These are phyloP conservation scores for Cicer bijugum DNA, from an alignment of 306 rosid genomes.

Conservation along the genomic window DNA sequence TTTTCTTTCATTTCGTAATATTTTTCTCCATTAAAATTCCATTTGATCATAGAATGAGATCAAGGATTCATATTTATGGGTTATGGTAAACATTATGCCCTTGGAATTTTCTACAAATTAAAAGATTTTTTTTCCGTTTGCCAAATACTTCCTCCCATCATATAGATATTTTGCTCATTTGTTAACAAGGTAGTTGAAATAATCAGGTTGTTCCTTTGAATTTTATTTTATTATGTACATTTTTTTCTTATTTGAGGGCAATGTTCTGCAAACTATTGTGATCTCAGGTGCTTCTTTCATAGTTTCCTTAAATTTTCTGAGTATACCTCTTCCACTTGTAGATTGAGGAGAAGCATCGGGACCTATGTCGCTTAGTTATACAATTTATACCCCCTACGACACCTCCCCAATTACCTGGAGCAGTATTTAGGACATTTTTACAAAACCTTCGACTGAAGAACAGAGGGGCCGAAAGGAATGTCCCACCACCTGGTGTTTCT, in stretches of 20 bases:
- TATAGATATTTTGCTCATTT: conserved; percentile 2
- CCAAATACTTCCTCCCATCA: conserved; percentile 7
- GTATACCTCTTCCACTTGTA: conserved; percentile 44
- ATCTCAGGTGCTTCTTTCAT: conserved; percentile 23
- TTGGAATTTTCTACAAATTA: conserved; percentile 17
- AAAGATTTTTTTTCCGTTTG: not conserved
- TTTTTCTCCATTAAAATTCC: conserved; percentile 37
- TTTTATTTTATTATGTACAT: conserved; percentile 18
- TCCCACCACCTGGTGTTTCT: conserved; percentile 86
- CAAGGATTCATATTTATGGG: not conserved
- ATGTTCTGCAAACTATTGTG: conserved; percentile 6
- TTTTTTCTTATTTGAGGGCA: conserved; percentile 30
- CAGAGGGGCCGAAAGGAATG: conserved; percentile 82
- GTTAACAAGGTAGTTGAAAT: conserved; percentile 19
- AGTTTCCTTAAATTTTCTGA: conserved; percentile 36
- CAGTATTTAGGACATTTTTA: conserved; percentile 83
- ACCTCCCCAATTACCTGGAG: conserved; percentile 90
- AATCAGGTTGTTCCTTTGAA: conserved; percentile 11
- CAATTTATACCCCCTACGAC: conserved; percentile 85
- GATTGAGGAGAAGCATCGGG: conserved; percentile 99
- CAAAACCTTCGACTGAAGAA: conserved; percentile 79
- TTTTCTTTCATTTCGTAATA: conserved; percentile 18
- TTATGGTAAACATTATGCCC: conserved; percentile 13
- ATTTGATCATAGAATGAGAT: not conserved
- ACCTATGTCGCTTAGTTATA: conserved; percentile 87